phyloP scores from a whole-genome alignment of 495 filamentous ascomycete genomes.

The Parmelia sp. region DNA sequence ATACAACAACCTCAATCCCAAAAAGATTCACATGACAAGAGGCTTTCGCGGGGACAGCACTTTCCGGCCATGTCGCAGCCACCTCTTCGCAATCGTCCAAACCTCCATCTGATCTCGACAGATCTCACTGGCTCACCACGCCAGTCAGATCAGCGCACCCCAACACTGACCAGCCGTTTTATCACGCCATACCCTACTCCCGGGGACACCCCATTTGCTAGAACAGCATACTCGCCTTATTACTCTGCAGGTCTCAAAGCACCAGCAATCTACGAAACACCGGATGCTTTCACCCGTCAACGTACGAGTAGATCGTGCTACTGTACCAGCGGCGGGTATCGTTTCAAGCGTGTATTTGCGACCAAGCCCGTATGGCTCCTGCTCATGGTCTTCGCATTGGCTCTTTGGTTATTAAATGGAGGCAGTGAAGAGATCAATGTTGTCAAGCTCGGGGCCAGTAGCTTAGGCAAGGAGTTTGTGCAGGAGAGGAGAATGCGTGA shows the following conservation, averaged over 20 bases:
- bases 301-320: constrained; percentile 14
- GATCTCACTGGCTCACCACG: constrained; percentile 25
- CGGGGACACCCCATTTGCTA: constrained; percentile 23
- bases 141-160: constrained; percentile 15
- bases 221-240: constrained; percentile 29
- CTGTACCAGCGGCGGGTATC: constrained; percentile 14
- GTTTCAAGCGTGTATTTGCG: constrained; percentile 15
- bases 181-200: constrained; percentile 21
- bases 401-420: constrained; percentile 27
- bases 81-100: constrained; percentile 25
- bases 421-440: constrained; percentile 25
- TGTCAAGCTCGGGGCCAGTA: constrained; percentile 22
- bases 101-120: constrained; percentile 25
- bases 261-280: constrained; percentile 20
- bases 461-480: constrained; percentile 25
- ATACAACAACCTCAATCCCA: not conserved
- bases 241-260: constrained; percentile 25
- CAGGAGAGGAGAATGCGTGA: constrained; percentile 26
- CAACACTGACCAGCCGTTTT: constrained; percentile 16
- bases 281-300: constrained; percentile 14
- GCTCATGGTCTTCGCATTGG: constrained; percentile 19
- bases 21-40: not conserved
- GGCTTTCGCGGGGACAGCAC: not conserved
- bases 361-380: constrained; percentile 25
- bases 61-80: constrained; percentile 21